Base-by-base conservation (phyloP, 495 filamentous ascomycete species). In the Polyplosphaeria fusca region DNA sequence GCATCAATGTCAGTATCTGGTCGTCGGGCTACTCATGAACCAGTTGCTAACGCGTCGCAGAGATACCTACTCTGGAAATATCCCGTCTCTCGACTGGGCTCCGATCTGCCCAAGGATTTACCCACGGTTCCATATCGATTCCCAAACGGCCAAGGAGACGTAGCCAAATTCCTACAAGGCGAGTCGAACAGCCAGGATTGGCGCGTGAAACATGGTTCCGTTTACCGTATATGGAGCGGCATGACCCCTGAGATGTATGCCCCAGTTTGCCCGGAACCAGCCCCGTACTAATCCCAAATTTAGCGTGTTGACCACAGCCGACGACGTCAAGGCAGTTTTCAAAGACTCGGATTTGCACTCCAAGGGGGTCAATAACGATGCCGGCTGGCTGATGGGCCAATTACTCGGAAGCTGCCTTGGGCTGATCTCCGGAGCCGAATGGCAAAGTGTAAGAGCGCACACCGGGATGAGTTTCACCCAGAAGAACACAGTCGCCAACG, bases 371-470 rank as follows among this genome's bases (percentile, higher is more conserved):
- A 57, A 57, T 30, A 57, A 50, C 37, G 25, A 57, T 27, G 44
- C 44, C 24, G 53, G 53, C 4, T 57, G 35, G 28, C 26, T 38
- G 5, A 32, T 45, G 56, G 55, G 65, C 18, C 50, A 71, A 50
- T 52, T 76, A 3, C 65, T 77, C 1, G 75, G 75, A 11, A 19
- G 64, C 37, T 75, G 73, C 50, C 27, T 76, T 1, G 74, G 73
- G 1, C 44, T 77, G 5, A 55, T 75, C 38, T 72, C 58, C 32
- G 50, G 59, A 2, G 20, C 44, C 3, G 23, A 63, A n/a, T 76
- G 70, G 66, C 20, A 30, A 20, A 9, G 23, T 2, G n/a, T 57
- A 13, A 28, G 19, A 14, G 28, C 53, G 1, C 4, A 9, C 1
- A 42, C 19, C 14, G 18, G 7, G 4, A 7, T 4, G 9, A 5